Evolutionary conservation across 352 stramenopile genomes (phyloP).

Genomic region (Globisporangium okanoganense): DNA sequence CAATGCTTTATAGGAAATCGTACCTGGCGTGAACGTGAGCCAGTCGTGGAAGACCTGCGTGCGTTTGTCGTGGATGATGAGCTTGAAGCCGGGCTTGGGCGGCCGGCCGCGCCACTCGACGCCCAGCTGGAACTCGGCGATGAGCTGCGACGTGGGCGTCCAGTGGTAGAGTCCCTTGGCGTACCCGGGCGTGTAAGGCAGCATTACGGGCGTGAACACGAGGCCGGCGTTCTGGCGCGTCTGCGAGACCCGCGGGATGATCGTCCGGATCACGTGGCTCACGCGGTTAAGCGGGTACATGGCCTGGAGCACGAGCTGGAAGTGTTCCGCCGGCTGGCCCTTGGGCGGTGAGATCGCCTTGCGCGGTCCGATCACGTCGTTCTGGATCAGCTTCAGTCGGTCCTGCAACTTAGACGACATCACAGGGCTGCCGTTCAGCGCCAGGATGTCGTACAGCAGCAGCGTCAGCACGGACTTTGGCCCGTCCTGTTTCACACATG

Average conservation of each 20-base stretch:
- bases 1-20: not conserved
- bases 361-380: constrained; percentile 81
- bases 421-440: constrained; percentile 77
- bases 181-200: constrained; percentile 77
- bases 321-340: constrained; percentile 70
- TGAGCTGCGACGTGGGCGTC: constrained; percentile 51
- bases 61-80: constrained; percentile 82
- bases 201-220: constrained; percentile 71
- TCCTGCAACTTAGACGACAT: constrained; percentile 86
- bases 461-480: constrained; percentile 69
- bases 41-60: constrained; percentile 86
- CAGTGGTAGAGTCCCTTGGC: constrained; percentile 75
- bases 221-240: constrained; percentile 78
- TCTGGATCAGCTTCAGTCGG: constrained; percentile 85
- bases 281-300: constrained; percentile 81
- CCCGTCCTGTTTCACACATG: constrained; percentile 25
- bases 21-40: constrained; percentile 81
- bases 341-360: constrained; percentile 76
- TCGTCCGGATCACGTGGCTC: constrained; percentile 71
- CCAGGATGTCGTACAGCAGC: constrained; percentile 82
- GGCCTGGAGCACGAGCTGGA: constrained; percentile 79
- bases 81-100: constrained; percentile 79
- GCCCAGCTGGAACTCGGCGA: constrained; percentile 73
- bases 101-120: constrained; percentile 78
- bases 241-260: constrained; percentile 64